phyloP scores from a whole-genome alignment of 2,329 filamentous ascomycete genomes.

The Geosmithia flava region DNA sequence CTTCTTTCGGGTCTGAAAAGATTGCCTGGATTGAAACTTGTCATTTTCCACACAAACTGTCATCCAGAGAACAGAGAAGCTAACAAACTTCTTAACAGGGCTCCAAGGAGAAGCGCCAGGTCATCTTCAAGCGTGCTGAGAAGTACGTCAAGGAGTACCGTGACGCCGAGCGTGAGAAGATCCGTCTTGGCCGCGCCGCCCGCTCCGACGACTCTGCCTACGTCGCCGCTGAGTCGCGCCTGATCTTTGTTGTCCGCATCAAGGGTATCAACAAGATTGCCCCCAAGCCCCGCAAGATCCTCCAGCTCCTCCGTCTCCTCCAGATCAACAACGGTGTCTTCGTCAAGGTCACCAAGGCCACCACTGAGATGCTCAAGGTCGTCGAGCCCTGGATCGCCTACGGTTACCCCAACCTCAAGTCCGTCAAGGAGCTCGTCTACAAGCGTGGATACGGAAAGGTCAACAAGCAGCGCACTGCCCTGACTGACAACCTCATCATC shows the following conservation, averaged over 20 bases:
- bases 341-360: conserved; percentile 95
- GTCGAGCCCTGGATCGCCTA: conserved; percentile 99
- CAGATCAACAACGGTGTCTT: conserved; percentile 99
- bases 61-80: conserved; percentile 8
- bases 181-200: conserved; percentile 79
- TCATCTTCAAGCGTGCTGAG: conserved; percentile 99
- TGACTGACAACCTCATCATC: conserved; percentile 96
- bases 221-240: conserved; percentile 86
- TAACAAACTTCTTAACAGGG: conserved; percentile 46
- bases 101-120: conserved; percentile 96
- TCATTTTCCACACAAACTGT: conserved; percentile 1
- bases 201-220: conserved; percentile 91
- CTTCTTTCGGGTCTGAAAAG: conserved; percentile 98
- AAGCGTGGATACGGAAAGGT: conserved; percentile 99
- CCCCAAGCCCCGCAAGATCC: conserved; percentile 99
- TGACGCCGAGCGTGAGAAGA: conserved; percentile 94
- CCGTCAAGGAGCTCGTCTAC: conserved; percentile 97
- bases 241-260: conserved; percentile 97
- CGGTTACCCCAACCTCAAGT: conserved; percentile 99
- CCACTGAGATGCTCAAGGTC: conserved; percentile 91
- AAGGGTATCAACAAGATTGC: conserved; percentile 99
- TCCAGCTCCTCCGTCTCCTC: conserved; percentile 97
- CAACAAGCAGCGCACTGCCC: conserved; percentile 91
- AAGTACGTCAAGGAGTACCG: conserved; percentile 99
- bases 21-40: conserved; percentile 15